These are phyloP conservation scores for Leucaena leucocephala DNA, from an alignment of 306 rosid species.

Conservation along the genomic window DNA sequence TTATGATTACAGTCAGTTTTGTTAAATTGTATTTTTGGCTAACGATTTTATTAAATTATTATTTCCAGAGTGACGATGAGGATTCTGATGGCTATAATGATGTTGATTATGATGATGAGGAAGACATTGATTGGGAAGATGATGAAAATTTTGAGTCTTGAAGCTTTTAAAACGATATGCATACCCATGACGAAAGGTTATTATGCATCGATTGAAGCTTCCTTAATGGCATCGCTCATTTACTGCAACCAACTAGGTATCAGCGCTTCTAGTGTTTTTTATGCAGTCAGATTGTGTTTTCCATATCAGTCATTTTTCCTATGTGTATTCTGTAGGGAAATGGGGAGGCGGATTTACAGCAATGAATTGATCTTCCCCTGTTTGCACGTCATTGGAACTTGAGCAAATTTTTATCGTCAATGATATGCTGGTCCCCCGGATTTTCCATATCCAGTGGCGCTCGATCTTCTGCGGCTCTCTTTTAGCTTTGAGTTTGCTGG, in stretches of 20 bases:
- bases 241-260: conserved; percentile 39
- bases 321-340: not conserved
- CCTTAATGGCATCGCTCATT: conserved; percentile 30
- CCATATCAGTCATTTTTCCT: not conserved
- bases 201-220: conserved; percentile 18
- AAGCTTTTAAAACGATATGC: conserved; percentile 16
- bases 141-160: conserved; percentile 35
- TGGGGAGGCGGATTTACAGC: conserved; percentile 33
- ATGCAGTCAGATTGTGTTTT: not conserved
- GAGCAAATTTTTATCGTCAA: conserved; percentile 10
- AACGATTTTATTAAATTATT: conserved; percentile 25
- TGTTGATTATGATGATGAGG: conserved; percentile 33
- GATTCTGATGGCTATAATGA: conserved; percentile 46
- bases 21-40: not conserved
- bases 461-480: conserved; percentile 12
- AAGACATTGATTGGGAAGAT: conserved; percentile 42
- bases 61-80: conserved; percentile 66
- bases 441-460: conserved; percentile 29
- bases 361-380: conserved; percentile 31
- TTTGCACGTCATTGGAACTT: conserved; percentile 22
- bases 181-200: conserved; percentile 40
- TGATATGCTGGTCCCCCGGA: not conserved
- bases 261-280: conserved; percentile 7
- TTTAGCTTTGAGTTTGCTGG: conserved; percentile 18
- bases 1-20: conserved; percentile 24